phyloP scores from a whole-genome alignment of 2,329 filamentous ascomycete genomes.

The Aspergillus carbonarius region DNA sequence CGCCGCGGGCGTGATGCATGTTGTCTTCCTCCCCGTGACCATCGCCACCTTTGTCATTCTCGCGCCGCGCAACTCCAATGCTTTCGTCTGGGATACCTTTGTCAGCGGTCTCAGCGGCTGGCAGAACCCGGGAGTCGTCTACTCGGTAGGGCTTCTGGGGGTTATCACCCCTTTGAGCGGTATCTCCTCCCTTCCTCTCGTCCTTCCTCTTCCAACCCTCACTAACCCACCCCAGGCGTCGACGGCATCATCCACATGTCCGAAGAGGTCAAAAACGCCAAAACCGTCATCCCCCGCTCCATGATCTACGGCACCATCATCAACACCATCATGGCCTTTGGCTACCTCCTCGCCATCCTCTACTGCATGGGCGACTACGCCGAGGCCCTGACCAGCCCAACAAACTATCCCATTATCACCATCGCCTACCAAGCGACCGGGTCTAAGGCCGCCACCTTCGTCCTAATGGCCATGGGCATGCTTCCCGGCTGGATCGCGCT shows the following conservation, averaged over 20 bases:
- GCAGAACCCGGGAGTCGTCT: slow-evolving; percentile 21
- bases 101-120: slow-evolving; percentile 25
- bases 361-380: slow-evolving; percentile 45
- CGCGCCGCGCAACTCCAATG: slow-evolving; percentile 20
- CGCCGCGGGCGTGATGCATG: slow-evolving; percentile 20
- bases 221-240: slow-evolving; percentile 16
- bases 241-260: slow-evolving; percentile 39
- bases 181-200: neutral
- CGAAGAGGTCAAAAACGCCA: slow-evolving; percentile 51
- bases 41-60: slow-evolving; percentile 24
- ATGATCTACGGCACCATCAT: slow-evolving; percentile 48
- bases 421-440: slow-evolving; percentile 52
- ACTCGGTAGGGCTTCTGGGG: slow-evolving; percentile 15
- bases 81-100: slow-evolving; percentile 26
- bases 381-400: slow-evolving; percentile 38
- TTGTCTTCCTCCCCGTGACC: slow-evolving; percentile 24
- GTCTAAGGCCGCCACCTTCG: slow-evolving; percentile 42
- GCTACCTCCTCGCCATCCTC: slow-evolving; percentile 43
- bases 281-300: slow-evolving; percentile 45
- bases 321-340: slow-evolving; percentile 48
- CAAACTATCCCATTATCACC: slow-evolving; percentile 50
- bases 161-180: slow-evolving; percentile 18
- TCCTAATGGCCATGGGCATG: slow-evolving; percentile 42
- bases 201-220: too few species aligned
- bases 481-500: slow-evolving; percentile 25